Conservation (phyloP, 2,329 filamentous ascomycete species). For the Aulographum hederae region DNA sequence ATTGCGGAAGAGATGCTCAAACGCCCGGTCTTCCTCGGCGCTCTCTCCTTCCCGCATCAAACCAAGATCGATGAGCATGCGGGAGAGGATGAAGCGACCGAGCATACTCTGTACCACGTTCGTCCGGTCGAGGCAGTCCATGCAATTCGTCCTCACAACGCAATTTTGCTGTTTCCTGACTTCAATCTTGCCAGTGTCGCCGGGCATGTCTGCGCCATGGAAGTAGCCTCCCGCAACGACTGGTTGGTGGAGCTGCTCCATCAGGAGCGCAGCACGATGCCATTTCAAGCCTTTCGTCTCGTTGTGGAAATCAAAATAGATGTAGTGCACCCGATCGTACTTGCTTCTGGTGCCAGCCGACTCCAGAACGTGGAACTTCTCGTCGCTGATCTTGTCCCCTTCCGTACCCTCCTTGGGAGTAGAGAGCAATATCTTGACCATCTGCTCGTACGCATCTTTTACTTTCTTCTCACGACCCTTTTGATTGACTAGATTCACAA, state of each 20-base stretch:
- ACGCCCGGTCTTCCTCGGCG: conserved; percentile 62
- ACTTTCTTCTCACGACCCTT: conserved; percentile 78
- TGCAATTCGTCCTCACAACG: conserved; percentile 94
- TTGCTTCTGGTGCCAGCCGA: conserved; percentile 32
- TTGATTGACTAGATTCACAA: conserved; percentile 95
- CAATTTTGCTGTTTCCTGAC: conserved; percentile 66
- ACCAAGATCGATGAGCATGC: conserved; percentile 73
- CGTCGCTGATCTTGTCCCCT: conserved; percentile 39
- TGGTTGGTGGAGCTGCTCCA: conserved; percentile 64
- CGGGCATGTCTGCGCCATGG: conserved; percentile 73
- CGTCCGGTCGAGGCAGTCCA: conserved; percentile 96
- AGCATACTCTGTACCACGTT: conserved; percentile 98
- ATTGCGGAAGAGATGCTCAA: conserved; percentile 88
- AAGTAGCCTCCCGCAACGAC: conserved; percentile 77
- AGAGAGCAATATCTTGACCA: conserved; percentile 60
- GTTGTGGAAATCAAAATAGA: conserved; percentile 97
- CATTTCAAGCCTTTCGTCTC: conserved; percentile 92
- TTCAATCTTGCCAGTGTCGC: conserved; percentile 53
- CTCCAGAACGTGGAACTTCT: conserved; percentile 71
- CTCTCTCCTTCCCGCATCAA: conserved; percentile 58
- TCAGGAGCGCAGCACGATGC: conserved; percentile 73
- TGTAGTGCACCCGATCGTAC: conserved; percentile 77
- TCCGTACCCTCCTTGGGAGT: conserved; percentile 48
- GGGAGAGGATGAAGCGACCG: conserved; percentile 70
- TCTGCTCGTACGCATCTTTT: conserved; percentile 85